Conservation (phyloP, 192 early-diverging fungal species). For the Coemansia guatemalensis region DNA sequence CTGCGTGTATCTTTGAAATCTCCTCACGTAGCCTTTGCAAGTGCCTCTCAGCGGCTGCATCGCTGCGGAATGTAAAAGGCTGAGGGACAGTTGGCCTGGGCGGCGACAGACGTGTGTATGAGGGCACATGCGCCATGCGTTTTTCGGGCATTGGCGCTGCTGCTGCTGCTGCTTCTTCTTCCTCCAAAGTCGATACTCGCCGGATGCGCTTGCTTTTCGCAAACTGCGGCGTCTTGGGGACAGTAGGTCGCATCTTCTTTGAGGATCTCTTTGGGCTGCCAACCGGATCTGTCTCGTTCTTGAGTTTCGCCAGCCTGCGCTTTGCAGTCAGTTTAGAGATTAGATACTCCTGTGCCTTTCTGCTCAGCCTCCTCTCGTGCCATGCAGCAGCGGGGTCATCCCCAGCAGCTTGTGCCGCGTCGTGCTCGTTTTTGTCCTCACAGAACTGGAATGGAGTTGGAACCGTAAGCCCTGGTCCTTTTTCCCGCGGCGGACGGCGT, state of each 20-base stretch:
- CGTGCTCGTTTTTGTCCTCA: neutral
- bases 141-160: conserved; percentile 2
- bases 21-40: conserved; percentile 57
- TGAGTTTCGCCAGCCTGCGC: conserved; percentile 9
- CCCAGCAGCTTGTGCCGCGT: neutral
- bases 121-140: neutral
- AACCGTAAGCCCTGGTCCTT: conserved; percentile 21
- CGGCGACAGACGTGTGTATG: conserved; percentile 15
- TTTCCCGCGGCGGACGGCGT: conserved; percentile 16
- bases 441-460: conserved; percentile 49
- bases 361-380: conserved; percentile 14
- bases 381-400: neutral
- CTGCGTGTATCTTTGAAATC: conserved; percentile 47
- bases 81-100: conserved; percentile 39
- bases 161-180: conserved; percentile 1
- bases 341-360: conserved; percentile 19
- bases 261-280: conserved; percentile 4
- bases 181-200: conserved; percentile 7
- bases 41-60: conserved; percentile 58
- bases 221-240: conserved; percentile 50
- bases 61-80: conserved; percentile 64
- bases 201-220: conserved; percentile 43
- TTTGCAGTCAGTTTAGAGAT: conserved; percentile 24
- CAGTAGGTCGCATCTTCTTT: conserved; percentile 25
- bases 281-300: neutral